Base-by-base conservation (phyloP, 441 rosid genomes). In the Gossypium gossypioides region DNA sequence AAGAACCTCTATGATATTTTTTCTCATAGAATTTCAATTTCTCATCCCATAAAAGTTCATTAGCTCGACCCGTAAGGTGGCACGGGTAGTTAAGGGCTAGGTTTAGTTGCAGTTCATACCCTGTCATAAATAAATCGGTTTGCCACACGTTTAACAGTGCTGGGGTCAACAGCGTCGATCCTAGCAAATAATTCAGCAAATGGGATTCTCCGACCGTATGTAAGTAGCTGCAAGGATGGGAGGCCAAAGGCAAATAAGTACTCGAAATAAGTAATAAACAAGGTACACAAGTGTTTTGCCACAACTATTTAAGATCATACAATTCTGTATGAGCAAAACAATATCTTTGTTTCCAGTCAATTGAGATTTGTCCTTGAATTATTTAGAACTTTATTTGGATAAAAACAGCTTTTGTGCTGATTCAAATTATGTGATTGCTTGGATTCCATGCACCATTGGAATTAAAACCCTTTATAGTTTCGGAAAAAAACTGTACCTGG, bases 161-260 rank as follows among this genome's bases (percentile, higher is more conserved):
- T 88, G 37, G 94, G 86, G 81, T 89, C 96, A 74, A 96, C 97
- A 6, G 98, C 96, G 79, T 96, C 97, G 7, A 96, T 93, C 78
- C 99, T 85, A 16, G 96, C 97, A 76, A 93, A 86, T 76, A 96
- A 80, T 81, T 96, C 99, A 1, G 98, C 93, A 15, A 76, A 89
- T 51, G 99, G 97, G 64, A 92, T 87, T 86, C 99, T 92, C 71
- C 99, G 86, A 13, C 99, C 97, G 72, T 92, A 92, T 21, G 98
- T 93, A 29, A 96, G 92, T 2, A 96, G 86, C 99, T 92, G 92
- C 84, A 84, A 55, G 32, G 64, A 75, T 4, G 54, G 54, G 74
- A 76, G 27, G 58, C 15, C 7, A 4, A 57, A 27, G 55, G 22
- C 24, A 29, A 60, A 48, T 48, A 34, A 34, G 18, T 42, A 16